Base-by-base conservation (phyloP, 2,329 filamentous ascomycete species). In the Bipolaris oryzae region DNA sequence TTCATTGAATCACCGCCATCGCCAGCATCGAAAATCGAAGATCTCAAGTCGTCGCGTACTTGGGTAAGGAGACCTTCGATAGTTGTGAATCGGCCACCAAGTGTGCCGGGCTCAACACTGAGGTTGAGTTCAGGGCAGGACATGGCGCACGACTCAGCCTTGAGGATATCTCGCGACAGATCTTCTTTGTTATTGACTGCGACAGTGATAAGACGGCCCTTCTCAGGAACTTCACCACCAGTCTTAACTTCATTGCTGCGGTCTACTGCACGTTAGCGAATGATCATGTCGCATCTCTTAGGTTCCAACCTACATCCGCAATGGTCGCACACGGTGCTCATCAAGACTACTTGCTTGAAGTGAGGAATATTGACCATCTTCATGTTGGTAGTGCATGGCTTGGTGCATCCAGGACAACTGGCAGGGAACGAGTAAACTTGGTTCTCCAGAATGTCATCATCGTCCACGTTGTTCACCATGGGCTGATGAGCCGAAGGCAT, bases 321-420 rank as follows among this genome's bases (percentile, higher is more conserved):
- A 76, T 89, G 84, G 25, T 94, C 89, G 78, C 95, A 99, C 25
- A 92, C 88, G 2, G 94, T 98, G 67, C 89, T 93, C 91, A 96
- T 98, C 68, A 99, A 84, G 38, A 97, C 88, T 3, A 99, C 95
- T 73, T 98, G 91, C 79, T 97, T 96, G 81, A 99, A 99, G 79
- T 96, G 90, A 0, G 95, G 95, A 61, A 99, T 97, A 70, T 96
- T 92, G 55, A 98, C 92, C 89, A 96, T 96, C 82, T 97, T 96
- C 92, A 97, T 97, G 77, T 96, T 93, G 9, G 96, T 96, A 3
- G 87, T 87, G 78, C 93, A 97, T 4, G 87, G 80, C 77, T 90
- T 90, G 71, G 88, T 88, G 81, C 95, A 99, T 60, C 91, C 94
- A 0, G 95, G 95, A 76, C 95, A 99, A 55, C 87, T 90, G 6